Evolutionary conservation across 2,329 filamentous ascomycete species (phyloP).

Genomic region (Neurospora sp.): DNA sequence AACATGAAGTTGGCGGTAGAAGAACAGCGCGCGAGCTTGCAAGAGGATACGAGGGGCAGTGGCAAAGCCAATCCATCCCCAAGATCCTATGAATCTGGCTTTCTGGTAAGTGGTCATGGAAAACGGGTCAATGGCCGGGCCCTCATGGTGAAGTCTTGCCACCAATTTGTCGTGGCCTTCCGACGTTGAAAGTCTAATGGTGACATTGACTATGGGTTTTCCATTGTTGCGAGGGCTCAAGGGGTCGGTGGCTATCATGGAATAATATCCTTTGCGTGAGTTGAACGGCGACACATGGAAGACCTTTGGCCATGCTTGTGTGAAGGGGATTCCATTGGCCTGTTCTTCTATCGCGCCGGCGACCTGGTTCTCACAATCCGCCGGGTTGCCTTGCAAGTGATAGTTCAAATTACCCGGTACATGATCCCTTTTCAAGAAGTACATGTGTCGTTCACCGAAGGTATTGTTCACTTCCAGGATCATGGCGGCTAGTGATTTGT

Average conservation of each 20-base stretch:
- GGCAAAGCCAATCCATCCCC: constrained; percentile 59
- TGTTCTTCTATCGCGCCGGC: neutral
- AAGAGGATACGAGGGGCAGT: constrained; percentile 56
- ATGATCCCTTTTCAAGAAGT: constrained; percentile 41
- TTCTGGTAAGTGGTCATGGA: constrained; percentile 33
- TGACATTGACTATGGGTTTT: constrained; percentile 41
- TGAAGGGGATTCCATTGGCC: constrained; percentile 25
- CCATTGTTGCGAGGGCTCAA: constrained; percentile 29
- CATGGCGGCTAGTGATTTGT: constrained; percentile 50
- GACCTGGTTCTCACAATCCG: neutral
- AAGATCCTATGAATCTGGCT: constrained; percentile 37
- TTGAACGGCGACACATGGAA: constrained; percentile 74
- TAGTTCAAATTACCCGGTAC: neutral
- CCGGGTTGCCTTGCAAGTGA: neutral
- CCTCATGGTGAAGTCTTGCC: constrained; percentile 47
- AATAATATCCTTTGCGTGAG: constrained; percentile 45
- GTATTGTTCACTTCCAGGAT: constrained; percentile 70
- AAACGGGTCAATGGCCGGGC: constrained; percentile 37
- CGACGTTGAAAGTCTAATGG: constrained; percentile 50
- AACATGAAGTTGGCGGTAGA: constrained; percentile 46
- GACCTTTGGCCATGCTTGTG: constrained; percentile 53
- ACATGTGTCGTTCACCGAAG: constrained; percentile 61
- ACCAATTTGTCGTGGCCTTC: constrained; percentile 51
- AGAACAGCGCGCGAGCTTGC: constrained; percentile 49
- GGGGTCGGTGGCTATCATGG: constrained; percentile 38